These are phyloP conservation scores for Ogataea philodendri DNA, from an alignment of 805 yeast species.

Conservation along the genomic window DNA sequence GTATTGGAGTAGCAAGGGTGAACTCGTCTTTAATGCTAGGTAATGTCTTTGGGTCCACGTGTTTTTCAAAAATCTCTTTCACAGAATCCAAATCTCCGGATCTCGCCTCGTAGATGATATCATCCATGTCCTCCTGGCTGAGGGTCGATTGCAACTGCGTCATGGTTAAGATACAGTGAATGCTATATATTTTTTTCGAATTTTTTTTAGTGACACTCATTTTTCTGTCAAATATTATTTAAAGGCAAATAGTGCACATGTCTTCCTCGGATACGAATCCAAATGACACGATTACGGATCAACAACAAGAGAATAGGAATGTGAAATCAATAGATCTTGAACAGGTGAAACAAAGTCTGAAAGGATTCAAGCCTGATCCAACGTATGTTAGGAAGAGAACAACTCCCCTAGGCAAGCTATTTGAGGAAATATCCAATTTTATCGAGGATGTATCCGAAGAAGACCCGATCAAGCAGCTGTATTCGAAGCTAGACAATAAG, in stretches of 20 bases:
- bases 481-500: slow-evolving; percentile 3
- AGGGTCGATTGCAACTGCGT: slow-evolving; percentile 29
- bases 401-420: slow-evolving; percentile 34
- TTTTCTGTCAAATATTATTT: slow-evolving; percentile 4
- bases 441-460: slow-evolving; percentile 10
- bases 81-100: slow-evolving; percentile 81
- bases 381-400: slow-evolving; percentile 28
- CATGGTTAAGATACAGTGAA: slow-evolving; percentile 18
- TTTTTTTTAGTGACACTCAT: slow-evolving; percentile 8
- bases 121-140: slow-evolving; percentile 77
- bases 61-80: slow-evolving; percentile 60
- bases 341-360: slow-evolving; percentile 24
- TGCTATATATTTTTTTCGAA: slow-evolving; percentile 3
- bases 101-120: slow-evolving; percentile 79
- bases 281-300: background rate
- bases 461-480: slow-evolving; percentile 12
- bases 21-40: slow-evolving; percentile 56
- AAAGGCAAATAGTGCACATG: slow-evolving; percentile 7
- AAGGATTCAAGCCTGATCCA: slow-evolving; percentile 24
- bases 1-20: slow-evolving; percentile 74
- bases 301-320: background rate
- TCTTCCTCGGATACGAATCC: background rate
- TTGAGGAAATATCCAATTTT: slow-evolving; percentile 27
- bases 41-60: slow-evolving; percentile 44
- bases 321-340: slow-evolving; percentile 8